phyloP scores from a whole-genome alignment of 2,329 filamentous ascomycete genomes.

The Akanthomyces uredinophilus region DNA sequence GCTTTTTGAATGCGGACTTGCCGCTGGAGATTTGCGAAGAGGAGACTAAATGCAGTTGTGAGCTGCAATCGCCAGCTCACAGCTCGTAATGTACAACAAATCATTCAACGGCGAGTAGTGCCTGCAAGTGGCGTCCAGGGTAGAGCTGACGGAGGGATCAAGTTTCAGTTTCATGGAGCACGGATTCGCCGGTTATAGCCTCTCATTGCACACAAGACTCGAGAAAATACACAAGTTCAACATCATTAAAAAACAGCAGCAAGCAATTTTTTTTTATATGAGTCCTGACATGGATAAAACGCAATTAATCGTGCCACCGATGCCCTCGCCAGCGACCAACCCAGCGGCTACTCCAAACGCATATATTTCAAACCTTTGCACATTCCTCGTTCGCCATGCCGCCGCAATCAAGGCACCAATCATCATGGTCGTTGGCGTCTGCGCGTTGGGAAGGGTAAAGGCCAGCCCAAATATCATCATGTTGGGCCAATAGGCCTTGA shows the following conservation, averaged over 20 bases:
- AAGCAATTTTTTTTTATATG: background rate
- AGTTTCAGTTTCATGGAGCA: background rate
- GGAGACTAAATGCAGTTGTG: background rate
- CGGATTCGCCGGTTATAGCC: background rate
- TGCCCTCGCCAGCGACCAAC: constrained; percentile 12
- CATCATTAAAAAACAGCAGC: background rate
- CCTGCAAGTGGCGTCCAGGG: background rate
- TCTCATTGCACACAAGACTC: background rate
- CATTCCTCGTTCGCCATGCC: background rate
- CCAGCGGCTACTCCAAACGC: constrained; percentile 13
- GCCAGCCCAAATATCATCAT: constrained; percentile 15
- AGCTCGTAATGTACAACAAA: background rate
- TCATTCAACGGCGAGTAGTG: too few species aligned
- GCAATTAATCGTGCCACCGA: constrained; percentile 13
- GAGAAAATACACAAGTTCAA: background rate
- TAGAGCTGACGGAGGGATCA: background rate
- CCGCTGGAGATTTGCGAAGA: background rate
- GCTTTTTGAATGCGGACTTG: background rate
- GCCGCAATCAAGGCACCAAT: constrained; percentile 5
- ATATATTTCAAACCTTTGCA: constrained; percentile 8
- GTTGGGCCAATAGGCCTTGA: constrained; percentile 8
- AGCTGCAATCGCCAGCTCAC: background rate
- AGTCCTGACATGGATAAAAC: constrained; percentile 7
- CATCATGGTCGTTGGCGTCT: constrained; percentile 15
- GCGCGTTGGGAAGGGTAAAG: constrained; percentile 12